Base-by-base conservation (phyloP, 129 eudicot species). In the Flaveria bidentis region DNA sequence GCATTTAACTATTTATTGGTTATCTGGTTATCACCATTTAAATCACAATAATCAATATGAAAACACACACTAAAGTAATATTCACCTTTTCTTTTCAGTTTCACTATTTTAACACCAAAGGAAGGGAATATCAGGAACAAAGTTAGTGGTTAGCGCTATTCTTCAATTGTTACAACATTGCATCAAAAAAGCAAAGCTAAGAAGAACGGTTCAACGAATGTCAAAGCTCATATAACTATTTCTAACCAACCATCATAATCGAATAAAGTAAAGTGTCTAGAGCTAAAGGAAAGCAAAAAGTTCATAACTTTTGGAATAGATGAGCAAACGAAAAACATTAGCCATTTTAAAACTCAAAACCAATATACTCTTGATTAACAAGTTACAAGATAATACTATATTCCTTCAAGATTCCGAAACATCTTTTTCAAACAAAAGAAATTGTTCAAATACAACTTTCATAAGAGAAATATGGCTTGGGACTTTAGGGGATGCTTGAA, bases 351-450 rank as follows among this genome's bases (percentile, higher is more conserved):
- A 50, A 51, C 78, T 72, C 33, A 18, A 72, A 36, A 79, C 67
- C 58, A 23, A 49, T 26, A 17, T 60, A 62, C 65, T 30, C 15
- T 26, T 69, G 61, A 69, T 67, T 57, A 57, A 69, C 50, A 26
- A 33, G 41, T 57, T 45, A 69, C 50, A 26, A 33, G 42, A 13
- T 45, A 66, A n/a, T 36, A 76, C 17, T 46, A 25, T 49, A 49
- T 30, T 18, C 15, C 69, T 52, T 64, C 69, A 72, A 80, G 79
- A 80, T 73, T 80, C 83, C 68, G 63, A 52, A 15, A 52, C 73
- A n/a, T 51, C 58, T 39, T 50, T 69, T 50, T 41, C 28, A 36
- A 36, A 36, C 6, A 52, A 62, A 16, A 44, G 0, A 49, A 33
- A 9, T 33, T 50, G 20, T 22, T 25, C 33, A 36, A 66, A 41